A percentile compares a stretch with the other conserved stretches of the same genome.
These are phyloP conservation scores for Fusarium acutatum DNA, from an alignment of 2,329 filamentous ascomycete species.

Conservation along the genomic window DNA sequence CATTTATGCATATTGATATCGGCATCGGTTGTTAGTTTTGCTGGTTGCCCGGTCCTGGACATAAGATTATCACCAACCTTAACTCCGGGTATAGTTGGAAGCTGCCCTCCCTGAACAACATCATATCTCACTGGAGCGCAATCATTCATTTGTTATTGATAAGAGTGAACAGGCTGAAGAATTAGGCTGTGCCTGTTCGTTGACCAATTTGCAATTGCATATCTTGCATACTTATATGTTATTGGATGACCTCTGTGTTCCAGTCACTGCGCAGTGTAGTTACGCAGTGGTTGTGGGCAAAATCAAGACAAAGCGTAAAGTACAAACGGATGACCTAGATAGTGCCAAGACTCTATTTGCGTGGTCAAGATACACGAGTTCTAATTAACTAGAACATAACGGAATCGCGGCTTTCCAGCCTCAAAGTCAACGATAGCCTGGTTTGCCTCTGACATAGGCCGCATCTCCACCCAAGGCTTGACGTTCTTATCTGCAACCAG, in stretches of 20 bases:
- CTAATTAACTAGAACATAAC: slow-evolving; percentile 54
- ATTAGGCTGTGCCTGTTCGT: too few relatives aligned
- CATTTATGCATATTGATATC: background rate
- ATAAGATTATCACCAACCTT: background rate
- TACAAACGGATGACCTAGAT: too few relatives aligned
- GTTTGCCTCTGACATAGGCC: slow-evolving; percentile 64
- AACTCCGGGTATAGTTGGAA: background rate
- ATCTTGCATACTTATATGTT: too few relatives aligned
- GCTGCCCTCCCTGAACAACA: accelerated
- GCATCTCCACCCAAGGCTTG: slow-evolving; percentile 63
- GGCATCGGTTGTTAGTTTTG: background rate
- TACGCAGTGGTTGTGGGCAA: too few relatives aligned
- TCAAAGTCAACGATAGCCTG: slow-evolving; percentile 64
- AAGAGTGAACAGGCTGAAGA: background rate
- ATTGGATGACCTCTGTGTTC: too few relatives aligned
- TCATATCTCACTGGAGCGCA: accelerated
- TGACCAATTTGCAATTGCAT: too few relatives aligned
- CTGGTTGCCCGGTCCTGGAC: background rate
- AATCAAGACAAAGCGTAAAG: too few relatives aligned
- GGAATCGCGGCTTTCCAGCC: slow-evolving; percentile 58
- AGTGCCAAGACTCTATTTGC: too few relatives aligned
- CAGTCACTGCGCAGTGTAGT: too few relatives aligned
- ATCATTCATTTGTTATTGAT: accelerated
- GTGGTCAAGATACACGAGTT: too few relatives aligned
- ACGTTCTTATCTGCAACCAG: slow-evolving; percentile 65